Percentiles rank a stretch among this genome's conserved stretches.
Evolutionary conservation across 139 green algal species (phyloP).

Genomic region (Chlamydomonas applanata): DNA sequence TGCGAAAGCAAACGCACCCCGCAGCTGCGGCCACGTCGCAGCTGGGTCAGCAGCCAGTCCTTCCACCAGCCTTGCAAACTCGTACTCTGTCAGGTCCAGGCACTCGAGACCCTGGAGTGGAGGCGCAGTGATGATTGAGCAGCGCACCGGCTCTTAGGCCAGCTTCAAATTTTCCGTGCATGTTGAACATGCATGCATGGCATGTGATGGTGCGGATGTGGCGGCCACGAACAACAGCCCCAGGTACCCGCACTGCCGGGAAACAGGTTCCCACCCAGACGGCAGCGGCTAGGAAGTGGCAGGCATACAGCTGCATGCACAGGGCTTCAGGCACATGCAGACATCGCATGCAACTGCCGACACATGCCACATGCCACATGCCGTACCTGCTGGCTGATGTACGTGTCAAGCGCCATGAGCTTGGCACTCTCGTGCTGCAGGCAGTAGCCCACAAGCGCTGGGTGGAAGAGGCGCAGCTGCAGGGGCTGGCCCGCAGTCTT

Average conservation of each 20-base stretch:
- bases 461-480: constrained; percentile 35
- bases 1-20: background rate
- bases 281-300: too few relatives aligned
- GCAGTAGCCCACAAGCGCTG: constrained; percentile 33
- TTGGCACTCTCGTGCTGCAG: constrained; percentile 9
- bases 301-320: too few relatives aligned
- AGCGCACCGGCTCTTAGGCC: background rate
- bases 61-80: constrained; percentile 70
- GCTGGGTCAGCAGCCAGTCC: constrained; percentile 24
- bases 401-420: background rate
- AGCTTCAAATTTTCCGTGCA: too few relatives aligned
- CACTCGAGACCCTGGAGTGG: background rate
- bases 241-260: too few relatives aligned
- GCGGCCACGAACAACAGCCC: too few relatives aligned
- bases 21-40: background rate
- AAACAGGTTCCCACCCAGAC: too few relatives aligned
- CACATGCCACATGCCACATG: too few relatives aligned
- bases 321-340: too few relatives aligned
- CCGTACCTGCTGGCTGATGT: background rate
- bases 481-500: background rate
- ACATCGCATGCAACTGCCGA: too few relatives aligned
- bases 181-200: too few relatives aligned
- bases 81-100: constrained; percentile 66
- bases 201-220: too few relatives aligned
- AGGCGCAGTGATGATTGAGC: background rate